Evolutionary conservation across 108 stramenopile genomes (phyloP), one percentile per base, ranked within the genome.

Genomic region (Skeletonema menzelii): DNA sequence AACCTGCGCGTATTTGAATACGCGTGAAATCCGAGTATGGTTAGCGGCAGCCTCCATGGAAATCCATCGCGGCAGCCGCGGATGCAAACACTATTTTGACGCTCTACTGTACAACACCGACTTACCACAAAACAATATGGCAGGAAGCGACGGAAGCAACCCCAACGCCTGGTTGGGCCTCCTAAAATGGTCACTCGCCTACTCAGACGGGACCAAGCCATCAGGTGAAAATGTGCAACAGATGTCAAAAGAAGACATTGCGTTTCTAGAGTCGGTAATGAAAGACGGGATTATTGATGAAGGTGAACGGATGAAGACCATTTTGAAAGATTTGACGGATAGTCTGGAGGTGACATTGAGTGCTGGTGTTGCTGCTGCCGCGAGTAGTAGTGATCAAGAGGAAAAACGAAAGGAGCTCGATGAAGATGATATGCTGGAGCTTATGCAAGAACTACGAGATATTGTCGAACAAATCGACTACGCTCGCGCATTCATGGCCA

Each of bases 401-500:
- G 61, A 65, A 38, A 83, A 74, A 37, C 27, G 61, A 37, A 77
- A 37, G 61, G 67, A 67, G 26, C 24, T 56, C 38, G 73, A 42
- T 15, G 84, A 82, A 61, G 85, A 82, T 38, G 86, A 86, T 6
- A 69, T 90, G 61, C 72, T 88, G 26, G 89, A 90, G 2, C 69
- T 91, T 26, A 70, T 95, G 24, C 85, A 89, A 56, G 94, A 95
- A 74, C 71, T 95, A 15, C 85, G 90, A 34, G 94, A 95, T 67
- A 90, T 95, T 72, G 94, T 95, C 34, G 94, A 95, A 67, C 94
- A 95, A 74, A 92, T 95, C 56, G 94, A 95, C 67, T 95, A 84
- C 65, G 94, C 94, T 6, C 80, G 87, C 5, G 87, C 90, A 20
- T 95, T 92, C 69, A 71, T 73, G 59, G 70, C 87, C 26, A 77